Base-by-base conservation (phyloP, 495 filamentous ascomycete genomes). In the Amniculicola lignicola region DNA sequence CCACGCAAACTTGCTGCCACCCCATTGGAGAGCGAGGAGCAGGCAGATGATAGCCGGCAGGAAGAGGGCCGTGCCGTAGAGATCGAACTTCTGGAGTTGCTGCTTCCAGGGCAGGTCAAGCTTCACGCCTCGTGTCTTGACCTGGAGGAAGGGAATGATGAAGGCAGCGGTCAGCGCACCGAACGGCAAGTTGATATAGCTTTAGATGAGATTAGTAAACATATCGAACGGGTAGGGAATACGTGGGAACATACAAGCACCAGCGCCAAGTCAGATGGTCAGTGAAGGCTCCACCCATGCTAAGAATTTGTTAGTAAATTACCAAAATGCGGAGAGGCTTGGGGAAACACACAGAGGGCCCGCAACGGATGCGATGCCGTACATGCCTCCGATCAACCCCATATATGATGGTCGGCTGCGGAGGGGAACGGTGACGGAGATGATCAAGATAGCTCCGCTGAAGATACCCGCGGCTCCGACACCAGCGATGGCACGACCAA, bases 11-110 rank as follows among this genome's bases (percentile, higher is more conserved):
- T 68, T 73, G 0, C 72, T 70, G 4, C 82, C 82, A 12, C 80
- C 82, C 80, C 80, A 85, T 57, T 83, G 75, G 14, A 85, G 70
- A 6, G 80, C 82, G 0, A 85, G 73, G 0, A 84, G 64, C 7
- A 84, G 68, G 44, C 74, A 79, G 29, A 82, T 65, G 27, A 83
- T 71, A 12, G 62, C 61, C 0, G 79, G 74, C 5, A 80, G 36
- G 58, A 84, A 81, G 9, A 83, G 43, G 2, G 73, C 41, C 0
- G 71, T 77, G 0, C 67, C 72, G 14, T 61, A 18, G 9, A 72
- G 45, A 52, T 75, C 72, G 31, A 75, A 64, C 24, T 71, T 54
- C 14, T 45, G 31, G 12, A 72, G 37, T 29, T 67, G 58, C 16
- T 56, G 48, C 36, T 37, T 59, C 47, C 52, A 63, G 23, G 54